A percentile compares a stretch with the other conserved stretches of the same genome.
Conservation (phyloP, 2,329 filamentous ascomycete genomes). For the Penicillium sp. region DNA sequence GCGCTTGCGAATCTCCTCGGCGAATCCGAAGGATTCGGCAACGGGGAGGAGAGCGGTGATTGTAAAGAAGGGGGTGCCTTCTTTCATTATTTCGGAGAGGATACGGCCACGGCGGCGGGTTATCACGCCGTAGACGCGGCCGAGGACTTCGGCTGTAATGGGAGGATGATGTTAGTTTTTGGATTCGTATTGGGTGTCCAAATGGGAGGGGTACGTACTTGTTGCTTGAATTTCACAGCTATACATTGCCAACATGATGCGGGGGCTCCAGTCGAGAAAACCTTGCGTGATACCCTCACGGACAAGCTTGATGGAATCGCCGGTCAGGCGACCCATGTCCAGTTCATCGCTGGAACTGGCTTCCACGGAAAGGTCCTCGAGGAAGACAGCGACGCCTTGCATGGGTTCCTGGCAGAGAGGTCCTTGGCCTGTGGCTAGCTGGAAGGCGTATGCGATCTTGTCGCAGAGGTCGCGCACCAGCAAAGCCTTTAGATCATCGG, state of each 20-base stretch:
- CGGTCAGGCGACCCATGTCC: constrained; percentile 77
- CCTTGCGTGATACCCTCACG: constrained; percentile 80
- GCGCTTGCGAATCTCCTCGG: constrained; percentile 93
- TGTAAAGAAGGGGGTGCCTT: constrained; percentile 95
- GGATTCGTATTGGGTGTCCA: background rate
- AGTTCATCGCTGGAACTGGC: constrained; percentile 54
- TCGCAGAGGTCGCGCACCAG: constrained; percentile 73
- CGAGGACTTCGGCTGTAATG: constrained; percentile 77
- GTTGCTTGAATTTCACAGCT: constrained; percentile 96
- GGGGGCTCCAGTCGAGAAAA: constrained; percentile 93
- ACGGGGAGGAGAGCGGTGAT: constrained; percentile 87
- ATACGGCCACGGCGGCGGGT: constrained; percentile 89
- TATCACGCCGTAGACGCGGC: constrained; percentile 96
- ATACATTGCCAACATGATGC: constrained; percentile 97
- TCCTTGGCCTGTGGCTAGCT: constrained; percentile 84
- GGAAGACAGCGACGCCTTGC: constrained; percentile 86
- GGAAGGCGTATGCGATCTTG: constrained; percentile 92
- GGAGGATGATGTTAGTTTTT: constrained; percentile 18
- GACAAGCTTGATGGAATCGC: constrained; percentile 88
- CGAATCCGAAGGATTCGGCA: constrained; percentile 93
- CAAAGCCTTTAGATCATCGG: constrained; percentile 33
- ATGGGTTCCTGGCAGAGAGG: constrained; percentile 91
- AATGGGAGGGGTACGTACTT: constrained; percentile 55
- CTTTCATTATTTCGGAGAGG: constrained; percentile 86
- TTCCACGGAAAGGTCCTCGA: constrained; percentile 74